Base-by-base conservation (phyloP, 768 basidiomycete species). In the Chiua virens region DNA sequence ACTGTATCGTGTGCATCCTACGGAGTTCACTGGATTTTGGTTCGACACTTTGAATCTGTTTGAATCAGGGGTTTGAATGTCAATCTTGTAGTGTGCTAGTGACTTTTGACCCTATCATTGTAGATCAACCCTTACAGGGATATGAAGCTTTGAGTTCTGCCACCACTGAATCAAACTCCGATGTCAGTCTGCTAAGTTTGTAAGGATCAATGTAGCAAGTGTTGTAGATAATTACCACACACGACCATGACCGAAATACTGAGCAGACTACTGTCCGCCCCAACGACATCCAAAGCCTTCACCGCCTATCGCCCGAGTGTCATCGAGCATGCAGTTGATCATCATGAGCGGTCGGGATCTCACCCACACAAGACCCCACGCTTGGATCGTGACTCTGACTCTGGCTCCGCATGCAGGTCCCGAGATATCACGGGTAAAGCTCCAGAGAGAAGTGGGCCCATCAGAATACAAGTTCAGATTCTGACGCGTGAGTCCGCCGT, bases 311-410 rank as follows among this genome's bases (percentile, higher is more conserved):
- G 68, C 32, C 55, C 75, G 4, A 69, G 75, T 7, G 62, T 73
- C 38, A 47, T 70, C 42, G 73, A 74, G 49, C 49, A n/a, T 23
- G 46, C 64, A 8, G 1, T 57, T 25, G 67, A 74, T 52, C 52
- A 36, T 20, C 53, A 56, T 48, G 73, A 76, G 51, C 76, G 75
- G 70, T 77, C 74, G 63, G 79, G 73, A 65, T 80, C 80, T 69
- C 81, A 78, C 72, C 79, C 80, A 56, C 79, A 77, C 69, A 89
- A 90, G 75, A 80, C 80, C 51, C 77, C 84, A 54, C 83, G 86
- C 55, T 72, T 86, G 69, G 79, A 78, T 55, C 71, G 73, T 60
- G 83, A 86, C 75, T 81, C 79, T 69, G 86, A 88, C 72, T 78
- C 83, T 59, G 79, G 79, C 57, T 81, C 83, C 66, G 80, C 83